Percentiles rank a stretch among this genome's conserved stretches.
phyloP scores from a whole-genome alignment of 768 basidiomycete genomes.

The Pulveroboletus sp. region DNA sequence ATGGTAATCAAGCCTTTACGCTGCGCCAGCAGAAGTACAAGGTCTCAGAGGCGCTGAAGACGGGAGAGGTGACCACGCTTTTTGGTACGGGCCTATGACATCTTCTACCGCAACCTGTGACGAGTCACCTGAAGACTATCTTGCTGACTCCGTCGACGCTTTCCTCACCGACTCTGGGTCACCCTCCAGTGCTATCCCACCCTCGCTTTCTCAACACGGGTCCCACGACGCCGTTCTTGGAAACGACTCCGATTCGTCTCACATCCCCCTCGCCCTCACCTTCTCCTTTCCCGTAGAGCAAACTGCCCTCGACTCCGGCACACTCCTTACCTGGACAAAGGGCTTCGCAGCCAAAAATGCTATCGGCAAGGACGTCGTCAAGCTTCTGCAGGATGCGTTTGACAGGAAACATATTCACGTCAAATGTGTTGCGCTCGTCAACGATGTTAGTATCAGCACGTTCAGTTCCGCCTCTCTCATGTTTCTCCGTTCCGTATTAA shows the following conservation, averaged over 20 bases:
- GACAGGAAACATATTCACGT: conserved; percentile 91
- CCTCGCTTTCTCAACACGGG: conserved; percentile 19
- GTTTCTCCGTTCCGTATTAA: neutral
- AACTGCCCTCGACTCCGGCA: conserved; percentile 85
- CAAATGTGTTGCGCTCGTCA: conserved; percentile 86
- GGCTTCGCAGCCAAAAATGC: conserved; percentile 93
- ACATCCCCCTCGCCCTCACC: conserved; percentile 79
- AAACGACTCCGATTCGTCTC: conserved; percentile 34
- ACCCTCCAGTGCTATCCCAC: conserved; percentile 22
- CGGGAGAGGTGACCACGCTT: conserved; percentile 80
- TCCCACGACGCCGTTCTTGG: conserved; percentile 11
- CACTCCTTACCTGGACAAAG: conserved; percentile 92
- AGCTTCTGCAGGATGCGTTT: conserved; percentile 87
- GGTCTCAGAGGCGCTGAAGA: conserved; percentile 89
- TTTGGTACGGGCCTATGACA: conserved; percentile 56
- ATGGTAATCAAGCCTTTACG: conserved; percentile 84
- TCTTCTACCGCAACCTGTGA: conserved; percentile 5
- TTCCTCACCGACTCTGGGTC: conserved; percentile 65
- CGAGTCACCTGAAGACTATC: conserved; percentile 65
- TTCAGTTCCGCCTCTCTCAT: neutral
- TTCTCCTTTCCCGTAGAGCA: conserved; percentile 99
- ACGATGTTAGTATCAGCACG: conserved; percentile 70
- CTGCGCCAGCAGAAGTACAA: conserved; percentile 95
- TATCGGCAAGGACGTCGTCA: conserved; percentile 83
- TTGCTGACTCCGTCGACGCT: conserved; percentile 93